Conservation (phyloP, 805 yeast genomes). For the Cyberlindnera amylophila region DNA sequence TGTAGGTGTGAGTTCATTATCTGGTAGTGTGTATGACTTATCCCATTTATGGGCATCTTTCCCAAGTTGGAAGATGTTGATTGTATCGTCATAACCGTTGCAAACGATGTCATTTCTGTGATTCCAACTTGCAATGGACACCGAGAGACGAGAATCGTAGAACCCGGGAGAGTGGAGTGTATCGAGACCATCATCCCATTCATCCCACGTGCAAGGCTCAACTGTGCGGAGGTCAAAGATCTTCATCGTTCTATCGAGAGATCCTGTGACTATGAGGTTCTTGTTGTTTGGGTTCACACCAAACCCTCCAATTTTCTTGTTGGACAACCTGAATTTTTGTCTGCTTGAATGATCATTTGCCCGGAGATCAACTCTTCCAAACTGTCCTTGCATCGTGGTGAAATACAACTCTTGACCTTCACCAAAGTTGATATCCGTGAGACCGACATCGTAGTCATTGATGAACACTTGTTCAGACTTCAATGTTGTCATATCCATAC, state of each 20-base stretch:
- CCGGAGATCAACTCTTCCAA: conserved; percentile 71
- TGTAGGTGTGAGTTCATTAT: conserved; percentile 49
- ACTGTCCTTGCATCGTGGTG: conserved; percentile 78
- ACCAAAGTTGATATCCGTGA: conserved; percentile 68
- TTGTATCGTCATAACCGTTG: conserved; percentile 89
- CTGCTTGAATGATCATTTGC: conserved; percentile 33
- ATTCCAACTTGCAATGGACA: conserved; percentile 76
- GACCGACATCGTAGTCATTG: conserved; percentile 54
- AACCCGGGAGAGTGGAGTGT: conserved; percentile 43
- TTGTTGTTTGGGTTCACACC: conserved; percentile 65
- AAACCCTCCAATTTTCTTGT: conserved; percentile 91
- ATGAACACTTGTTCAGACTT: conserved; percentile 60
- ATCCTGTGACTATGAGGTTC: conserved; percentile 77
- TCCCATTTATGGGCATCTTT: conserved; percentile 21
- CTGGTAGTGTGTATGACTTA: conserved; percentile 16
- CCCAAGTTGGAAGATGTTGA: conserved; percentile 63
- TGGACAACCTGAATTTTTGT: conserved; percentile 53
- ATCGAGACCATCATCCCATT: conserved; percentile 38
- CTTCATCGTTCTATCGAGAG: conserved; percentile 79
- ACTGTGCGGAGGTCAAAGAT: conserved; percentile 80
- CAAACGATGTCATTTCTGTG: conserved; percentile 68
- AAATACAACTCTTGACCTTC: conserved; percentile 59
- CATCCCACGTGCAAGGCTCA: conserved; percentile 52
- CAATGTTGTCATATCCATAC: conserved; percentile 60
- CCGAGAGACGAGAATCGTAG: conserved; percentile 71